phyloP scores from a whole-genome alignment of 257 asterid species.

The Asclepias syriaca region DNA sequence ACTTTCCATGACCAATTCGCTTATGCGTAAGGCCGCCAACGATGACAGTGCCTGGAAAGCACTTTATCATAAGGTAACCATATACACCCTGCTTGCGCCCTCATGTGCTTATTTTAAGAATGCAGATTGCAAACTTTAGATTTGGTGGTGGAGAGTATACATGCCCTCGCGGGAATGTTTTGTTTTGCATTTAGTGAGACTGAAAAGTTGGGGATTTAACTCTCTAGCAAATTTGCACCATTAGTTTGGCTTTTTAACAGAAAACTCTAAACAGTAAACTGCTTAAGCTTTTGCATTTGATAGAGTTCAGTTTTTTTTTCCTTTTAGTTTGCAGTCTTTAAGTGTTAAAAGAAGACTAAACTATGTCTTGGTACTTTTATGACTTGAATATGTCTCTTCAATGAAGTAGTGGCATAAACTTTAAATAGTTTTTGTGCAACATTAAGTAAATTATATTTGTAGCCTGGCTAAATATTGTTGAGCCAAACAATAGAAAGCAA shows the following conservation, averaged over 20 bases:
- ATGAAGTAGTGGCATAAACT: background rate
- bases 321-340: background rate
- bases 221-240: background rate
- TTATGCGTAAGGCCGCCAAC: slow-evolving; percentile 91
- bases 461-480: background rate
- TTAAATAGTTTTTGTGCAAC: background rate
- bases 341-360: background rate
- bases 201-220: background rate
- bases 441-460: background rate
- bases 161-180: background rate
- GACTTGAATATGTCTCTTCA: background rate
- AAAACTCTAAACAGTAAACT: background rate
- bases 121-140: background rate
- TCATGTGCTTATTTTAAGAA: background rate
- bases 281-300: background rate
- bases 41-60: slow-evolving; percentile 99
- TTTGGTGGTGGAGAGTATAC: background rate
- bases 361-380: background rate
- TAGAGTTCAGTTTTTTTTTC: background rate
- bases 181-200: background rate
- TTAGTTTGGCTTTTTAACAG: background rate
- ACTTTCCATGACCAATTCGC: slow-evolving; percentile 95
- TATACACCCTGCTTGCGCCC: background rate
- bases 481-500: background rate
- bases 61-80: slow-evolving; percentile 73